phyloP scores from a whole-genome alignment of 2,329 filamentous ascomycete genomes.

The Colletotrichum somersetense region DNA sequence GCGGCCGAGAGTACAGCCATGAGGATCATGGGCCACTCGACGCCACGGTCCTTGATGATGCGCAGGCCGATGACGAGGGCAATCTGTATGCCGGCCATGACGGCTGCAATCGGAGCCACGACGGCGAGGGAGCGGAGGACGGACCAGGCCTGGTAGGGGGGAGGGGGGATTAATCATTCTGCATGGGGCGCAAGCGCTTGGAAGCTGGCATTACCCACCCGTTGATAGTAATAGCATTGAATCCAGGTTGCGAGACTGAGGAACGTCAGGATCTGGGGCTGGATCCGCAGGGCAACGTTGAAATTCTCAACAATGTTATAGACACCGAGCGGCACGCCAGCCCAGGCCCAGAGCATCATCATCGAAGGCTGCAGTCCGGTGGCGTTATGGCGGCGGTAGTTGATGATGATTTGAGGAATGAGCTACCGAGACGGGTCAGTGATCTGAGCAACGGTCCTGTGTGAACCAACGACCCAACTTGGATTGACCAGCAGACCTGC shows the following conservation, averaged over 20 bases:
- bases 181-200: background rate
- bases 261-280: conserved; percentile 58
- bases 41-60: conserved; percentile 55
- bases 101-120: conserved; percentile 62
- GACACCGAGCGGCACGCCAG: conserved; percentile 74
- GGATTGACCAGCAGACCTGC: conserved; percentile 73
- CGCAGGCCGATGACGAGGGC: conserved; percentile 70
- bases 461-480: conserved; percentile 55
- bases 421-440: conserved; percentile 58
- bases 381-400: conserved; percentile 75
- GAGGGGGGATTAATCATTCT: conserved; percentile 9
- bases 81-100: conserved; percentile 71
- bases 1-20: conserved; percentile 76
- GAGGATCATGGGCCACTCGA: conserved; percentile 72
- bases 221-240: conserved; percentile 58
- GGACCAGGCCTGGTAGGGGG: conserved; percentile 61
- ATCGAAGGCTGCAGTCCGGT: conserved; percentile 75
- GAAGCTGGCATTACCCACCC: conserved; percentile 48
- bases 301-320: conserved; percentile 59
- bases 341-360: conserved; percentile 80
- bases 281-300: conserved; percentile 57
- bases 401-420: conserved; percentile 77
- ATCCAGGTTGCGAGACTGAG: conserved; percentile 59
- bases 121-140: conserved; percentile 61
- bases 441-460: background rate